Base-by-base conservation (phyloP, 2,329 filamentous ascomycete species). In the Laburnicola sp. region DNA sequence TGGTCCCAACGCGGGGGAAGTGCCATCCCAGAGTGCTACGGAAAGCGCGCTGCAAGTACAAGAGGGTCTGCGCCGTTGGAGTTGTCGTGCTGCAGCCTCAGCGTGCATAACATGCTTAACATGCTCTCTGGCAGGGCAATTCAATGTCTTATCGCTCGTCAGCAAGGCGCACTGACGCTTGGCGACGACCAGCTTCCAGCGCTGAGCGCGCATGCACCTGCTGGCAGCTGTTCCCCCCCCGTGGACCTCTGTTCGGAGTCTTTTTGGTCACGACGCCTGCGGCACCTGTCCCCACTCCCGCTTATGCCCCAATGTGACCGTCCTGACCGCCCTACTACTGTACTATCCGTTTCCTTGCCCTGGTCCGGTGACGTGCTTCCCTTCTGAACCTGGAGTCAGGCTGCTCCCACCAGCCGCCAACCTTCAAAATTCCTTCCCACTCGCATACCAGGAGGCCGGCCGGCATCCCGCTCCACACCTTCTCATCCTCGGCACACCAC, bases 391-490 rank as follows among this genome's bases (percentile, higher is more conserved):
- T 62, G 65, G 68, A 71, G 67, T 64, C 51, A 56, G 68, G 69
- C 70, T 73, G 69, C 71, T 74, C 70, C 68, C 61, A 58, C 82
- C 88, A 92, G 89, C 88, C 81, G 73, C 51, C 60, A 61, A 50
- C 70, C 66, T 78, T 81, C 91, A 97, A 85, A 77, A 97, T 97
- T 96, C 83, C 89, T 85, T 81, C 85, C 61, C 80, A 85, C 62
- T 78, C 82, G 82, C 81, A 76, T 62, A 74, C 75, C 66, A 82
- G 81, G 75, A 86, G 86, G 78, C 85, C 89, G 73, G 89, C 89
- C 76, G 90, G 89, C 77, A 96, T 97, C 74, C 92, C 92, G 67
- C 83, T 97, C 69, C 88, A 89, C 75, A 87, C 86, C 66, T 80
- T 97, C 59, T 75, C 76, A 45, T 73, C 66, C 72, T 80, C 74